These are phyloP conservation scores for Mycosarcoma mackinlayi DNA, from an alignment of 1,284 basidiomycete genomes.

Conservation along the genomic window DNA sequence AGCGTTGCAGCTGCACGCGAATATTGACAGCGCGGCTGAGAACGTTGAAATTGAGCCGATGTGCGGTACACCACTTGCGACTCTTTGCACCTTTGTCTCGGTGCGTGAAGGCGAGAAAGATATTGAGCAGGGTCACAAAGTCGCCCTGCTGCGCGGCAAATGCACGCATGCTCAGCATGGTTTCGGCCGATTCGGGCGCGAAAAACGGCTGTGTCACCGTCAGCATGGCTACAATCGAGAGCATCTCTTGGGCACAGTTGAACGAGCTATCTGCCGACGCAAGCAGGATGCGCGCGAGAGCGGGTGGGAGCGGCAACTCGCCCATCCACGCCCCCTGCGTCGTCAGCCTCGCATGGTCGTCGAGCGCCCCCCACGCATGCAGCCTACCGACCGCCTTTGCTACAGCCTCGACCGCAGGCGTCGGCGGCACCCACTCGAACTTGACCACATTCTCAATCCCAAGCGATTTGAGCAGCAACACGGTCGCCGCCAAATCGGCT, in stretches of 20 bases:
- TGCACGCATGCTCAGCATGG: conserved; percentile 88
- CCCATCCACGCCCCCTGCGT: conserved; percentile 72
- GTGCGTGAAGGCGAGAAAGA: conserved; percentile 88
- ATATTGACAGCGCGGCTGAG: conserved; percentile 92
- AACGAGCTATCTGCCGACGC: conserved; percentile 70
- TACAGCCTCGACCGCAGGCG: conserved; percentile 85
- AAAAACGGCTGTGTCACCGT: conserved; percentile 70
- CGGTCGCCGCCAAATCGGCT: conserved; percentile 85
- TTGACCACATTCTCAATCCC: conserved; percentile 83
- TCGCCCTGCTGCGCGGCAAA: conserved; percentile 98
- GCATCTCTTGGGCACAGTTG: conserved; percentile 90
- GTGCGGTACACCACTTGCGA: conserved; percentile 90
- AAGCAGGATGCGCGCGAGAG: conserved; percentile 72
- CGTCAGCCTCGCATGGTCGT: conserved; percentile 71
- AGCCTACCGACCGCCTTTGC: conserved; percentile 81
- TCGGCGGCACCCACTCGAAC: conserved; percentile 88
- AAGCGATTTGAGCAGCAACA: conserved; percentile 90
- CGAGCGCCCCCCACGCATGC: conserved; percentile 70
- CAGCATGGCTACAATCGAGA: conserved; percentile 96
- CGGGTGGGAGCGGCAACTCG: conserved; percentile 73
- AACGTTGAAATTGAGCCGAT: conserved; percentile 89
- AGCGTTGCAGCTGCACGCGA: conserved; percentile 89
- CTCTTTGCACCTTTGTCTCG: conserved; percentile 81
- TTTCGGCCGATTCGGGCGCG: conserved; percentile 75
- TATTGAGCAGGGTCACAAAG: conserved; percentile 89